A percentile compares a stretch with the other conserved stretches of the same genome.
phyloP scores from a whole-genome alignment of 2,329 filamentous ascomycete genomes.

The Alternaria postmessia region DNA sequence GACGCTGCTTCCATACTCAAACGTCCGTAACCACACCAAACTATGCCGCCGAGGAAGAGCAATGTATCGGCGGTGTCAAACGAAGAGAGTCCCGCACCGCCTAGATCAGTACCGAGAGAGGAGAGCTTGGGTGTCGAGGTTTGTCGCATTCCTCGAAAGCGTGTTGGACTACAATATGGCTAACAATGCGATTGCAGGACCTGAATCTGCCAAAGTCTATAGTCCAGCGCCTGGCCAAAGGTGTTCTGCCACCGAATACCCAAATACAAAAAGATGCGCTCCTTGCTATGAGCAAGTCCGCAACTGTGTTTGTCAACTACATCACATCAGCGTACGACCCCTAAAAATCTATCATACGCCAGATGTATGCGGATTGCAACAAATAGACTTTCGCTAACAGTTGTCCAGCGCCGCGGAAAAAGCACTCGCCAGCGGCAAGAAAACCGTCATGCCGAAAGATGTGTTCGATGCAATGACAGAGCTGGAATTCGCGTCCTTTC shows the following conservation, averaged over 20 bases:
- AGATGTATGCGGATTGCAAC: not conserved
- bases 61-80: slow-evolving; percentile 53
- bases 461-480: slow-evolving; percentile 81
- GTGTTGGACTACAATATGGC: not conserved
- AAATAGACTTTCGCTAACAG: slow-evolving; percentile 2
- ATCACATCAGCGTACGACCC: slow-evolving; percentile 72
- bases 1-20: not conserved
- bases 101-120: slow-evolving; percentile 41
- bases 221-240: slow-evolving; percentile 80
- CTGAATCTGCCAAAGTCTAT: slow-evolving; percentile 81
- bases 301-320: slow-evolving; percentile 85
- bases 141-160: slow-evolving; percentile 17
- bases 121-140: slow-evolving; percentile 58
- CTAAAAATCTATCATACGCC: not conserved
- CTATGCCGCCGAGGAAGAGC: slow-evolving; percentile 59
- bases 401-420: slow-evolving; percentile 75
- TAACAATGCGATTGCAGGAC: slow-evolving; percentile 54
- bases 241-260: slow-evolving; percentile 79
- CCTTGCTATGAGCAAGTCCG: slow-evolving; percentile 79
- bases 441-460: slow-evolving; percentile 78
- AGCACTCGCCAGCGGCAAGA: slow-evolving; percentile 72
- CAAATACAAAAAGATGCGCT: slow-evolving; percentile 85
- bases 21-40: slow-evolving; percentile 9
- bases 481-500: slow-evolving; percentile 76
- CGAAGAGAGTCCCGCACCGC: slow-evolving; percentile 43